Evolutionary conservation across 306 rosid species (phyloP), one percentile per base, ranked within the genome.

Genomic region (Pyrus betulifolia): DNA sequence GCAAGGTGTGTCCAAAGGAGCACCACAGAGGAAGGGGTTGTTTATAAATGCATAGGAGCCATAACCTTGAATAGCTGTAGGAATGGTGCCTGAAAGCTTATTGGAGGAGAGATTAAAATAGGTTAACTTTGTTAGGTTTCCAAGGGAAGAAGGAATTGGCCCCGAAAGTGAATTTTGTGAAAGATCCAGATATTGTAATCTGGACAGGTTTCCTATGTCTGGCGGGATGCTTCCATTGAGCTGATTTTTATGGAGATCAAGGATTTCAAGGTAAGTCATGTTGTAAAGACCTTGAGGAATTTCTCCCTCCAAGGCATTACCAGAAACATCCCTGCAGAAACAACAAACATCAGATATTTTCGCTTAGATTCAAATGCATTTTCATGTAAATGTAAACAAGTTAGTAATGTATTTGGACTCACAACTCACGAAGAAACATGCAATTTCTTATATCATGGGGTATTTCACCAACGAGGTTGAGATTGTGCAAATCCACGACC

Each of bases 381-480:
- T 63, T 76, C 13, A 70, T 60, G 69, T 60, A 68, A 80, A 84
- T 52, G 61, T 51, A 83, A 38, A 80, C 44, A 74, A 67, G 42
- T 74, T n/a, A 5, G 14, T 62, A 7, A 3, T 19, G 77, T 67
- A 70, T 67, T 14, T 75, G 84, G 72, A 96, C 99, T 96, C 84
- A 96, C 99, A 96, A 84, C 84, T 85, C 96, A 70, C 89, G 98
- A 81, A 96, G 99, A 84, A 92, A 85, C 80, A 78, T 81, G 91
- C 98, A 90, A 73, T 87, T 88, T 84, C 86, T 84, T 68, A 96
- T 80, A 62, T 88, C 91, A 46, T 58, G 78, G 4, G 99, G 98
- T 77, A 96, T 91, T 82, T 86, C 86, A 18, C 98, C 98, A 69
- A 31, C 64, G 55, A 96, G 99, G 82, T 86, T 81, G 77, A 96